Evolutionary conservation across 1,139 yeast species (phyloP), one percentile per base, ranked within the genome.

Genomic region (Suhomyces taliae): DNA sequence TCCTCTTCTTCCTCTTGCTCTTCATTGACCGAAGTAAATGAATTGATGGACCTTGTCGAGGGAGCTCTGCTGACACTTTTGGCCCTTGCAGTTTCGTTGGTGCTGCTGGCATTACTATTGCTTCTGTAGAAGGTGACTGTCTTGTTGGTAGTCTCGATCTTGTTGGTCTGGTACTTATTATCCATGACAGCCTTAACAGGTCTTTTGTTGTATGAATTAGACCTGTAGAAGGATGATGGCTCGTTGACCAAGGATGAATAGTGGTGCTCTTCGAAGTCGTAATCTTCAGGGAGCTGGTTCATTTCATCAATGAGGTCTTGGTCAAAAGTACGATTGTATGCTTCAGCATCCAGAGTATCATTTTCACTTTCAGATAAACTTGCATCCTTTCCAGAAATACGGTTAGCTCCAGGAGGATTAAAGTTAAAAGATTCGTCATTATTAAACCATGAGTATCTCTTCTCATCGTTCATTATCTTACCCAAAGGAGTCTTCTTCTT

Each of bases 261-360:
- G 19, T 64, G 63, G 19, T 65, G 62, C 10, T 70, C 72, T 9
- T 74, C 76, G 55, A 79, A 81, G 44, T 81, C 83, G 55, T 65
- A 82, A 54, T 82, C 87, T 57, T 80, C 86, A 0, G 87, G 87
- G 2, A 82, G 64, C 40, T 66, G 74, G 54, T 83, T 81, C 27
- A 79, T 70, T 60, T 81, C 86, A 56, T 81, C 86, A 7, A 81
- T 44, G 9, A 55, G 50, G 36, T 72, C 78, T 37, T 69, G 66
- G 46, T 74, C 76, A 35, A 69, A 51, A 1, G 60, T 59, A 40
- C 50, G 48, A 41, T 50, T 50, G 12, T 58, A 50, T 27, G 48
- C 52, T 38, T 49, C 57, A 24, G 52, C 53, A 39, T 50, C 53
- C 44, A 40, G 43, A 7, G 39, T 35, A 4, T 51, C 55, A 31